Base-by-base conservation (phyloP, 306 rosid genomes). In the Clitoria ternatea region DNA sequence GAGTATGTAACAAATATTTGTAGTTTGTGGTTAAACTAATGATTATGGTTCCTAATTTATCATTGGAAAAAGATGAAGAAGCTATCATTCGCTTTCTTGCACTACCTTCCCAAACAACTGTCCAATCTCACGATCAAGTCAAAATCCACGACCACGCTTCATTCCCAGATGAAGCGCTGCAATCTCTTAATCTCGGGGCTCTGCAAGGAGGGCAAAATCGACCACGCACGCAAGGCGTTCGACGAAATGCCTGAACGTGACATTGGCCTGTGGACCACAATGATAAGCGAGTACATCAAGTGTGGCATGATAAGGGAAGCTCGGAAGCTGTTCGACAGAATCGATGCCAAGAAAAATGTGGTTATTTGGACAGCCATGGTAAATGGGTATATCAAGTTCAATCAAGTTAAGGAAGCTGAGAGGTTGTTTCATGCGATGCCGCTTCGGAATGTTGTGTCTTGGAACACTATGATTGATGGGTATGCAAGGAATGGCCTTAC, bases 381-480 rank as follows among this genome's bases (percentile, higher is more conserved):
- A 39, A 49, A 43, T 32, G 78, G 87, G 20, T 79, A 83, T 45
- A 54, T 83, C 12, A 83, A 47, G 79, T 13, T 54, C 26, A 71
- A 75, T 32, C 73, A 53, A 60, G 42, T 83, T 50, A 70, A 75
- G 63, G 84, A 83, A 45, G 84, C 84, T 17, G 84, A 79, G 61
- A 79, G 70, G 39, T 66, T 83, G 74, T 83, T 83, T 66, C 35
- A 66, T 44, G 61, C 15, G 74, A 83, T 83, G 86, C 86, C 84
- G 0, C 1, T 49, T 2, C 72, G 74, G 66, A 80, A 80, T 80
- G 69, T 75, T 35, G 80, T 80, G 45, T 75, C 84, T 27, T 80
- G 84, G 81, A 80, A 83, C 75, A 79, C 79, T 0, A 83, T 83
- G 86, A 66, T 83, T 35, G 84, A 79, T 35, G 84, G 86, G 44